Evolutionary conservation across 2,329 filamentous ascomycete genomes (phyloP).

Genomic region (Fusarium fujikuroi): DNA sequence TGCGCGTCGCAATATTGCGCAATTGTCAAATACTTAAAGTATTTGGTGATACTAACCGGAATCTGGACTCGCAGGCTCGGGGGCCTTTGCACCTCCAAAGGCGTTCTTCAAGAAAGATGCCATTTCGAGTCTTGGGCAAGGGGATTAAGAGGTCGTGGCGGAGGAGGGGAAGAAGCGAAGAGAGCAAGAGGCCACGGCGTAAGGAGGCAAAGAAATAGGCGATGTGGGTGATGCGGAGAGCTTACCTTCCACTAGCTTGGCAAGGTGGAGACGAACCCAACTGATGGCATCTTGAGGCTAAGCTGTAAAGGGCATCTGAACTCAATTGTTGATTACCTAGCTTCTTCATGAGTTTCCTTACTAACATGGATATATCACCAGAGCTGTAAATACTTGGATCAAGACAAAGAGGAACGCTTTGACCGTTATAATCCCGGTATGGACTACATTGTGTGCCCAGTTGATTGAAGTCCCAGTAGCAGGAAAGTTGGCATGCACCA

Average conservation of each 20-base stretch:
- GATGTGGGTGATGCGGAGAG: conserved; percentile 35
- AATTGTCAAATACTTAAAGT: background rate
- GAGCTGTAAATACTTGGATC: background rate
- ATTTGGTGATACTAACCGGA: conserved; percentile 65
- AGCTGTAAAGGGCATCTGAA: conserved; percentile 25
- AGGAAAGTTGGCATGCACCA: background rate
- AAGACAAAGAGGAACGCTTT: background rate
- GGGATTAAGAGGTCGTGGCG: conserved; percentile 33
- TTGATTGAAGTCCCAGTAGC: background rate
- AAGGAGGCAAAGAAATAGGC: conserved; percentile 43
- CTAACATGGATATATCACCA: background rate
- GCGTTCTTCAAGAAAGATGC: conserved; percentile 73
- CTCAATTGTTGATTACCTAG: conserved; percentile 5
- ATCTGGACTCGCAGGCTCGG: conserved; percentile 65
- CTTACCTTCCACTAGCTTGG: conserved; percentile 34
- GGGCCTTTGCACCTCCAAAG: conserved; percentile 72
- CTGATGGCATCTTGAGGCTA: conserved; percentile 30
- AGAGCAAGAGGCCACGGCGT: conserved; percentile 37
- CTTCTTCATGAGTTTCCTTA: background rate
- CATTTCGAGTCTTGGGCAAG: conserved; percentile 54
- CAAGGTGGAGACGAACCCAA: conserved; percentile 27
- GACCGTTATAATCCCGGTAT: too few relatives aligned
- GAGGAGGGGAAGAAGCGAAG: conserved; percentile 24
- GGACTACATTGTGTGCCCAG: background rate
- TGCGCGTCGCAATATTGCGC: conserved; percentile 32